phyloP scores from a whole-genome alignment of 2,329 filamentous ascomycete species.

The Fusarium fujikuroi region DNA sequence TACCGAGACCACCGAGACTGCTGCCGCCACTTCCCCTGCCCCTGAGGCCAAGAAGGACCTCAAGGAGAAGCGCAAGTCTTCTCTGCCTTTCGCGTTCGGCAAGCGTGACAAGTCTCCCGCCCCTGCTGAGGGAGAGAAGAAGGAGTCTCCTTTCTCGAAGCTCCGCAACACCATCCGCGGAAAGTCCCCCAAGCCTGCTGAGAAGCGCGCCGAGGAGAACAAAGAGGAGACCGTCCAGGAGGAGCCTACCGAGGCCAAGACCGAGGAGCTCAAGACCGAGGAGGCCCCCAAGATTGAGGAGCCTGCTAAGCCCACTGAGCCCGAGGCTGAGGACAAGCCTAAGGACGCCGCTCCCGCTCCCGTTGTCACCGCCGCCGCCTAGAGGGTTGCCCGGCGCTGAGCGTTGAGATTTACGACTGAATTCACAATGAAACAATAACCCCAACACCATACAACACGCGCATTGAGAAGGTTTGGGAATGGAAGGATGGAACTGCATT shows the following conservation, averaged over 20 bases:
- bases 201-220: slow-evolving; percentile 50
- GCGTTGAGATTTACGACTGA: slow-evolving; percentile 41
- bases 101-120: slow-evolving; percentile 76
- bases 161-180: slow-evolving; percentile 66
- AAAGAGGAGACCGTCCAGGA: slow-evolving; percentile 52
- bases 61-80: slow-evolving; percentile 87
- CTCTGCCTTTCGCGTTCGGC: slow-evolving; percentile 78
- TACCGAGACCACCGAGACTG: slow-evolving; percentile 59
- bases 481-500: slow-evolving; percentile 65
- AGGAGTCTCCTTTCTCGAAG: slow-evolving; percentile 68
- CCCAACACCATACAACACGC: slow-evolving; percentile 45
- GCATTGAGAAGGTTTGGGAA: slow-evolving; percentile 57
- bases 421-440: slow-evolving; percentile 40
- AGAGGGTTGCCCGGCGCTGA: slow-evolving; percentile 49
- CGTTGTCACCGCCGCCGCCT: slow-evolving; percentile 63
- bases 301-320: slow-evolving; percentile 53
- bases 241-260: slow-evolving; percentile 53
- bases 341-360: slow-evolving; percentile 56
- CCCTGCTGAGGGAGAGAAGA: slow-evolving; percentile 71
- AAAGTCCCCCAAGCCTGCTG: slow-evolving; percentile 55
- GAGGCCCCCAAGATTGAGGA: slow-evolving; percentile 64
- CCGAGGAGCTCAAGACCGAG: slow-evolving; percentile 52
- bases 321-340: slow-evolving; percentile 56
- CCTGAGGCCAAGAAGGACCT: slow-evolving; percentile 69
- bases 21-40: slow-evolving; percentile 54